Percentiles rank a stretch among this genome's conserved stretches.
Conservation (phyloP, 2,329 filamentous ascomycete genomes). For the Thelonectria rubi region DNA sequence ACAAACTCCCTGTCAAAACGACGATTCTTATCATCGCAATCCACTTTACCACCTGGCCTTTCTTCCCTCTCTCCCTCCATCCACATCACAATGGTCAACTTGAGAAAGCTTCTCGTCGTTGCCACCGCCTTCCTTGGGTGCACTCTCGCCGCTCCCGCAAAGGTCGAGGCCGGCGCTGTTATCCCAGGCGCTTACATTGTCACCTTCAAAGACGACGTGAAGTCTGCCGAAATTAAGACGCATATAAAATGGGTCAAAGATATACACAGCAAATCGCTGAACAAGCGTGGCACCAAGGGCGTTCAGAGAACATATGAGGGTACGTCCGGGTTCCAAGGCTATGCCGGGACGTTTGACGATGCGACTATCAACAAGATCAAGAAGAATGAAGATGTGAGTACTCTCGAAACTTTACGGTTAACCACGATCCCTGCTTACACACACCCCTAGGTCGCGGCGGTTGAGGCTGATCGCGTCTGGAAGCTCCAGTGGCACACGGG, state of each 20-base stretch:
- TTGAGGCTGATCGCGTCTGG: slow-evolving; percentile 31
- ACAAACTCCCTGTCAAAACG: background rate
- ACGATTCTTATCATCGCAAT: background rate
- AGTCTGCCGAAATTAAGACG: background rate
- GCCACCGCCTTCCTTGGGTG: background rate
- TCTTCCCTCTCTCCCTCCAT: background rate
- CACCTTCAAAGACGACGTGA: background rate
- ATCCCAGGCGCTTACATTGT: background rate
- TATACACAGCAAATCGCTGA: background rate
- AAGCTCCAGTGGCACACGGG: background rate
- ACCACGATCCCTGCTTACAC: background rate
- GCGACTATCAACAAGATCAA: slow-evolving; percentile 52
- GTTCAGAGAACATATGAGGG: background rate
- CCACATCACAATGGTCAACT: background rate
- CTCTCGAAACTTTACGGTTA: background rate
- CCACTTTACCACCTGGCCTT: background rate
- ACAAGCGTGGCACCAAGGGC: background rate
- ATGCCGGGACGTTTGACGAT: slow-evolving; percentile 53
- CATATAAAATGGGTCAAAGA: background rate
- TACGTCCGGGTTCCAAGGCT: slow-evolving; percentile 47
- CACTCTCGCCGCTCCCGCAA: background rate
- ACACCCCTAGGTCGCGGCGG: slow-evolving; percentile 30
- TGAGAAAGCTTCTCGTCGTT: background rate
- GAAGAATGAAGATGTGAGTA: slow-evolving; percentile 51
- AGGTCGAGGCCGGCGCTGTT: background rate